These are phyloP conservation scores for Neotropicomus parvogracilis DNA, from an alignment of 1,284 basidiomycete species.

Conservation along the genomic window DNA sequence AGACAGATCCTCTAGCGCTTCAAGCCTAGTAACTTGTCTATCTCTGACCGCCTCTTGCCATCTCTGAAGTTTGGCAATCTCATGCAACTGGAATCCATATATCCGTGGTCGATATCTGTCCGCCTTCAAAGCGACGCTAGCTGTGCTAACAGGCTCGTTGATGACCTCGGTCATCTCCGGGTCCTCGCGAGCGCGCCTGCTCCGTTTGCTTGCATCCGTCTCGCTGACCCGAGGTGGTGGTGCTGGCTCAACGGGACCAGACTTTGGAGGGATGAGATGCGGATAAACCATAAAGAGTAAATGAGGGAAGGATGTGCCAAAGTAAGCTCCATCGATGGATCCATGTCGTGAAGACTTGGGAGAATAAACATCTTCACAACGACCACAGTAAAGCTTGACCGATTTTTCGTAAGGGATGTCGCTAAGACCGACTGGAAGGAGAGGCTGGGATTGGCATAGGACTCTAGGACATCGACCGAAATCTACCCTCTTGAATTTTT, in stretches of 20 bases:
- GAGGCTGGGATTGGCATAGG: constrained; percentile 85
- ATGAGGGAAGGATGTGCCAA: constrained; percentile 95
- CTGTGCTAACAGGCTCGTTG: constrained; percentile 67
- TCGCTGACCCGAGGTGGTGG: constrained; percentile 30
- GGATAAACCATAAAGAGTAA: constrained; percentile 95
- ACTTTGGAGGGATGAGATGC: constrained; percentile 82
- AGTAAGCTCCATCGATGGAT: constrained; percentile 94
- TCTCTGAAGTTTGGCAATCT: constrained; percentile 86
- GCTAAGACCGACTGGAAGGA: constrained; percentile 92
- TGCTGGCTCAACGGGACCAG: constrained; percentile 53
- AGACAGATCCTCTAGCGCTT: constrained; percentile 33
- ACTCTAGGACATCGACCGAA: constrained; percentile 96
- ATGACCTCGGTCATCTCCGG: constrained; percentile 50
- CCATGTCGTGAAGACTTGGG: constrained; percentile 94
- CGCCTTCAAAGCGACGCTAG: constrained; percentile 79
- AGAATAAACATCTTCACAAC: constrained; percentile 95
- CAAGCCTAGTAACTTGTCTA: constrained; percentile 43
- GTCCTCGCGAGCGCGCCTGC: constrained; percentile 50
- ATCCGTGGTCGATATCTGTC: constrained; percentile 88
- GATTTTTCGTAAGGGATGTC: constrained; percentile 95
- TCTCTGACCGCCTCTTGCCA: constrained; percentile 92
- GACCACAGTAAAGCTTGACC: constrained; percentile 94
- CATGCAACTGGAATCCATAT: constrained; percentile 92
- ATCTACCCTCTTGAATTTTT: constrained; percentile 96
- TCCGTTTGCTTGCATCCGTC: constrained; percentile 38